Evolutionary conservation across 1,284 basidiomycete genomes (phyloP).

Genomic region (Leucoagaricus sp.): DNA sequence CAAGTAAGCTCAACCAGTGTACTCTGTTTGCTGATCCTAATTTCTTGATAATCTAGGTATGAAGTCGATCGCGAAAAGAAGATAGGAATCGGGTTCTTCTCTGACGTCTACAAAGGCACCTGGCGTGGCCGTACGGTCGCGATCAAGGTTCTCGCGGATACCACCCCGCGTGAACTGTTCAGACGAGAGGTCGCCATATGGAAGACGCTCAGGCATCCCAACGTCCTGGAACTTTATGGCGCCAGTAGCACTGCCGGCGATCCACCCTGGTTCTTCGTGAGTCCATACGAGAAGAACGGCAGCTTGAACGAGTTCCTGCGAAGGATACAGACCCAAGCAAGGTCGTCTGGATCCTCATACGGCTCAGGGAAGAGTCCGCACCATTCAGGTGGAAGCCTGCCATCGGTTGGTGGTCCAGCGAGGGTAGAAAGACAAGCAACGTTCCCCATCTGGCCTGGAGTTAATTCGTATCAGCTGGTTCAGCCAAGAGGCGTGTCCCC

Average conservation of each 20-base stretch:
- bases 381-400: not conserved
- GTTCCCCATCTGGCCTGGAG: conserved; percentile 12
- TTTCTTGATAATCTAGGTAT: conserved; percentile 38
- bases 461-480: conserved; percentile 8
- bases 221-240: conserved; percentile 58
- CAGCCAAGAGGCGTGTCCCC: conserved; percentile 8
- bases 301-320: conserved; percentile 43
- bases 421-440: conserved; percentile 2
- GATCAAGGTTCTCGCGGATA: conserved; percentile 53
- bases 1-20: conserved; percentile 35
- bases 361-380: conserved; percentile 15
- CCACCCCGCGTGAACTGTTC: conserved; percentile 52
- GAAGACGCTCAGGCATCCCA: conserved; percentile 50
- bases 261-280: conserved; percentile 71
- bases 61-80: conserved; percentile 64
- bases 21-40: not conserved
- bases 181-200: conserved; percentile 52
- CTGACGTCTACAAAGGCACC: conserved; percentile 66
- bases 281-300: conserved; percentile 57
- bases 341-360: conserved; percentile 18
- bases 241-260: conserved; percentile 59
- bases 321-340: conserved; percentile 20
- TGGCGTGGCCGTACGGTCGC: conserved; percentile 65
- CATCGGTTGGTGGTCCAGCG: not conserved
- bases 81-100: conserved; percentile 70